Percentiles rank a stretch among this genome's conserved stretches.
phyloP scores from a whole-genome alignment of 1,284 basidiomycete species.

The Chondrostereum purpureum region DNA sequence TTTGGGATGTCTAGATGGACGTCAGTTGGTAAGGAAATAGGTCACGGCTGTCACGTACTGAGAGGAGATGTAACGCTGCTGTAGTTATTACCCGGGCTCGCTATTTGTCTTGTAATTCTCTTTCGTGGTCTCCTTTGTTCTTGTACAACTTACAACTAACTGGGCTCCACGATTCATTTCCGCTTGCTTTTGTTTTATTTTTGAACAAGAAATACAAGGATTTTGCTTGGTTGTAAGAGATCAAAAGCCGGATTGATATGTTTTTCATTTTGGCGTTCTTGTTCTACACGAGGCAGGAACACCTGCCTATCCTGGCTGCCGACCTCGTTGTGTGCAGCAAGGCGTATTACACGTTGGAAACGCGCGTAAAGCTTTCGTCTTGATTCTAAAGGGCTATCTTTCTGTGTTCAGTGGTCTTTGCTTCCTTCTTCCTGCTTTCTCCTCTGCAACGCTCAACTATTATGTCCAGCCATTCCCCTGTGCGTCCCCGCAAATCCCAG shows the following conservation, averaged over 20 bases:
- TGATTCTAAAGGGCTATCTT: slow-evolving; percentile 23
- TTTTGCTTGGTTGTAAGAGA: background rate
- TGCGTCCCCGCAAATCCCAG: slow-evolving; percentile 41
- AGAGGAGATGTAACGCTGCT: too few species aligned
- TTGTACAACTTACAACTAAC: too few species aligned
- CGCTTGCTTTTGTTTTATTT: too few species aligned
- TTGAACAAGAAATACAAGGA: too few species aligned
- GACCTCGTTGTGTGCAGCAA: slow-evolving; percentile 40
- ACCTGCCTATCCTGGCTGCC: slow-evolving; percentile 38
- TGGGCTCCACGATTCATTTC: too few species aligned
- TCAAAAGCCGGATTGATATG: background rate
- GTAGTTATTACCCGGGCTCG: too few species aligned
- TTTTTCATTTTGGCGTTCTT: background rate
- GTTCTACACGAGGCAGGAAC: slow-evolving; percentile 13
- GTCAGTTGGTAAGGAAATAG: too few species aligned
- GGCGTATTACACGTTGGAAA: slow-evolving; percentile 42
- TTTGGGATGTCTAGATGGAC: too few species aligned
- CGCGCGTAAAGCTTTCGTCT: slow-evolving; percentile 22
- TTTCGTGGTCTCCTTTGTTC: too few species aligned
- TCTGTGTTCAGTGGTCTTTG: slow-evolving; percentile 18
- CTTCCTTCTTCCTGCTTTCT: slow-evolving; percentile 13
- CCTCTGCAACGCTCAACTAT: slow-evolving; percentile 12
- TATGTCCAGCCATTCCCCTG: slow-evolving; percentile 61
- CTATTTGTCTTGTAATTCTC: too few species aligned
- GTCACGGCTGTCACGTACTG: too few species aligned